Percentiles rank a stretch among this genome's conserved stretches.
Conservation (phyloP, 2,329 filamentous ascomycete species). For the Sarocladium brachiariae region DNA sequence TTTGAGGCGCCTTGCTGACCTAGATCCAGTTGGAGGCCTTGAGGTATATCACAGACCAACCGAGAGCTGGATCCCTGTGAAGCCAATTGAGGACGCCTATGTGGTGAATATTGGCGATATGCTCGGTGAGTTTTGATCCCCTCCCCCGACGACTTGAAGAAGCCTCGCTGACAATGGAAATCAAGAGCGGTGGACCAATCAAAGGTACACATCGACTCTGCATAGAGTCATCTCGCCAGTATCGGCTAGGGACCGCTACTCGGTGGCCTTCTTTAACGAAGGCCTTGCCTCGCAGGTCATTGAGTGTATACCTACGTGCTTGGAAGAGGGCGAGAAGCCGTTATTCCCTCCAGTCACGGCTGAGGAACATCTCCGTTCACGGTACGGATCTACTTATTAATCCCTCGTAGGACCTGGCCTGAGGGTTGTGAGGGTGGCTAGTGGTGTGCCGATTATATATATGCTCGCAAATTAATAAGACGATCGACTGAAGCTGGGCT, state of each 20-base stretch:
- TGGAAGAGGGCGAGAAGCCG: not conserved
- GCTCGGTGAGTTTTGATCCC: no score
- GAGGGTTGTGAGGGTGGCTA: no score
- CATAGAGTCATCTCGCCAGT: not conserved
- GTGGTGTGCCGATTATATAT: no score
- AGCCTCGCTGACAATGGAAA: no score
- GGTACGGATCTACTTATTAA: not conserved
- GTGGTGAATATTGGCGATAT: not conserved
- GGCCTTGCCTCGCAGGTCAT: constrained; percentile 1
- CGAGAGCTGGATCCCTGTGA: not conserved
- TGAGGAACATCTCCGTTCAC: not conserved
- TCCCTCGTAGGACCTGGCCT: not conserved
- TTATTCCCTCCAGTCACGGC: not conserved
- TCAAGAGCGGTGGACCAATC: not conserved
- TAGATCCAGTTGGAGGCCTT: not conserved
- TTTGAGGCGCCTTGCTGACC: not conserved
- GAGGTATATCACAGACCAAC: not conserved
- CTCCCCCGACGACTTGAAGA: no score
- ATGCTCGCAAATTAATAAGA: no score
- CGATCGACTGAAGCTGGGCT: no score
- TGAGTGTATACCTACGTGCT: not conserved
- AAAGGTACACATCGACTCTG: not conserved
- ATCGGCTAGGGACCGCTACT: not conserved
- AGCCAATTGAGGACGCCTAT: not conserved
- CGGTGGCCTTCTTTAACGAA: not conserved